Base-by-base conservation (phyloP, 2,329 filamentous ascomycete species). In the Coniochaeta ligniaria region DNA sequence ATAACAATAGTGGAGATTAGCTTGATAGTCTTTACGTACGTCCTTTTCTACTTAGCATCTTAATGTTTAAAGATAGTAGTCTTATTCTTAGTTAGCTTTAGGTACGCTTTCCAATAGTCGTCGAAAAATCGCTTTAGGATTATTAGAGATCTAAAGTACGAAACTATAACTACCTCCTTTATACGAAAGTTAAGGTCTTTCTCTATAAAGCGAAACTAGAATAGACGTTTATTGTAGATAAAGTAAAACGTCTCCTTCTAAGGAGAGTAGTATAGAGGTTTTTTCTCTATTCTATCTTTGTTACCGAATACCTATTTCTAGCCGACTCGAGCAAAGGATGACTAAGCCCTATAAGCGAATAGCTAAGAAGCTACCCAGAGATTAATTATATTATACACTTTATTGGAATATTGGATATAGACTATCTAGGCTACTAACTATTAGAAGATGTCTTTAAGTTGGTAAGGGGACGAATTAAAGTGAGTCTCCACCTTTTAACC, bases 291-390 rank as follows among this genome's bases (percentile, higher is more conserved):
- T 6, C n/a, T 47, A 47, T 47, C 43, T 17, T 47, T 47, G n/a
- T 17, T 17, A 17, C 22, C 22, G 22, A 8, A 47, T 17, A 24
- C n/a, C 22, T 47, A 47, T 47, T 17, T 47, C 22, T 47, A 47
- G 43, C 43, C 43, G 43, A 47, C n/a, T 8, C 43, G 43, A 17
- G 43, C 22, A 8, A 47, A 17, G 17, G 43, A 47, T 47, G n/a
- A 47, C 16, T 17, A 17, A 47, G 43, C 43, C 22, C 22, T 47
- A 47, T 17, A 57, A 58, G 58, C 22, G 56, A 59, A 35, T 62
- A 28, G 50, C 26, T 33, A 55, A 33, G 6, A 7, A 17, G 22
- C 50, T 55, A 28, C 7, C 50, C 26, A 33, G n/a, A 26, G 50
- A 17, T 8, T 47, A 47, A 47, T 17, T 47, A 47, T 47, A 47